Conservation (phyloP, 2,329 filamentous ascomycete species). For the Diaporthe helianthi region DNA sequence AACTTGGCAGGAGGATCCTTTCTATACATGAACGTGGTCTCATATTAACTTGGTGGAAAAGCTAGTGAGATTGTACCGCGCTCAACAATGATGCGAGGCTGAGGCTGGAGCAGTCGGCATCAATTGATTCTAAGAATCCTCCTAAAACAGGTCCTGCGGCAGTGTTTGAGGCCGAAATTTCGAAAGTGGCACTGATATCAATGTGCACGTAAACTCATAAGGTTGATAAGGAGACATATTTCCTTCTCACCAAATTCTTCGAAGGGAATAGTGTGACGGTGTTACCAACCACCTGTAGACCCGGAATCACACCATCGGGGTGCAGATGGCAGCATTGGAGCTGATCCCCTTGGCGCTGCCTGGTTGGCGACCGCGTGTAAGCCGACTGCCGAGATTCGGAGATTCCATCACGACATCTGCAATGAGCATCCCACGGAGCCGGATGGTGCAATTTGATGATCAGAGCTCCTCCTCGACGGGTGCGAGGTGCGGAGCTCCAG, state of each 20-base stretch:
- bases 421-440: slow-evolving; percentile 11
- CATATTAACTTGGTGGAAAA: not conserved
- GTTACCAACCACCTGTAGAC: too few relatives aligned
- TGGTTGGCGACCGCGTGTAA: slow-evolving; percentile 9
- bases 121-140: too few relatives aligned
- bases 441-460: not conserved
- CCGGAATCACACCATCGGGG: slow-evolving; percentile 25
- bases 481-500: slow-evolving; percentile 4
- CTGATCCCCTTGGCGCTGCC: not conserved
- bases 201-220: not conserved
- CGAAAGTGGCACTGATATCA: not conserved
- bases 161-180: not conserved
- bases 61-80: not conserved
- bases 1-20: not conserved
- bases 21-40: not conserved
- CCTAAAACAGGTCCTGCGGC: not conserved
- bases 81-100: not conserved
- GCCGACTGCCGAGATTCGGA: slow-evolving; percentile 28
- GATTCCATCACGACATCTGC: slow-evolving; percentile 15
- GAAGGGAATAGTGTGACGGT: not conserved
- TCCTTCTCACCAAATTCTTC: not conserved
- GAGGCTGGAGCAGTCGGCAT: not conserved
- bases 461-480: not conserved
- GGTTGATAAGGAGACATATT: not conserved
- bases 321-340: slow-evolving; percentile 22